Base-by-base conservation (phyloP, 2,329 filamentous ascomycete species). In the Phyllosticta citrichinensis region DNA sequence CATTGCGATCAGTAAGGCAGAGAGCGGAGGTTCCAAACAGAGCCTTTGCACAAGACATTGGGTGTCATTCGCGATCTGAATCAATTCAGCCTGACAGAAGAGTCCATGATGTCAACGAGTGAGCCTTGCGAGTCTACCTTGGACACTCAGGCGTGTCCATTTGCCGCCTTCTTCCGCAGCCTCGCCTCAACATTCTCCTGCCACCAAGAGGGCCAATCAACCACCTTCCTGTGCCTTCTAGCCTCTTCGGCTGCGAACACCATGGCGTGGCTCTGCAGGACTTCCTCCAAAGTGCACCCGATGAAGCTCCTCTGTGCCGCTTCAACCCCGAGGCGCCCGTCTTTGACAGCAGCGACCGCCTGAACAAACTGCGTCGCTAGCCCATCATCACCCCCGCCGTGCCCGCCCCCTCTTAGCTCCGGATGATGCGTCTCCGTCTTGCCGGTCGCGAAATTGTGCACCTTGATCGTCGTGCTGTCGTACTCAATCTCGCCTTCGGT, bases 231-330 rank as follows among this genome's bases (percentile, higher is more conserved):
- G 57, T 81, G 80, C 56, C 77, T 79, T 68, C 93, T 83, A 5
- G 93, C 91, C 68, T 96, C 88, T 75, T 97, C 94, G 0, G 93
- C 94, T 24, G 91, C 92, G 77, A 97, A 99, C 0, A 97, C 93
- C 75, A 94, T 83, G 1, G 89, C 92, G 75, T 97, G 94, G 69
- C 91, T 96, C 56, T 88, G 81, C n/a, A 97, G 81, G 1, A 88
- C 84, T 69, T 97, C 94, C 61, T 96, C 90, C 8, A 96, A 76
- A 12, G 87, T 88, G 74, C 90, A 96, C 0, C 91, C 91, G 25
- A 97, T 79, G 70, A 87, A 84, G 68, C 85, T 79, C 62, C 80
- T 79, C 79, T 97, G 93, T 1, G 92, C 92, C 63, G 81, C 81
- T 51, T 81, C 76, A 0, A 88, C 87, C 27, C 77, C 74, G 83